These are phyloP conservation scores for Prunus kanzakura DNA, from an alignment of 306 rosid species.

Conservation along the genomic window DNA sequence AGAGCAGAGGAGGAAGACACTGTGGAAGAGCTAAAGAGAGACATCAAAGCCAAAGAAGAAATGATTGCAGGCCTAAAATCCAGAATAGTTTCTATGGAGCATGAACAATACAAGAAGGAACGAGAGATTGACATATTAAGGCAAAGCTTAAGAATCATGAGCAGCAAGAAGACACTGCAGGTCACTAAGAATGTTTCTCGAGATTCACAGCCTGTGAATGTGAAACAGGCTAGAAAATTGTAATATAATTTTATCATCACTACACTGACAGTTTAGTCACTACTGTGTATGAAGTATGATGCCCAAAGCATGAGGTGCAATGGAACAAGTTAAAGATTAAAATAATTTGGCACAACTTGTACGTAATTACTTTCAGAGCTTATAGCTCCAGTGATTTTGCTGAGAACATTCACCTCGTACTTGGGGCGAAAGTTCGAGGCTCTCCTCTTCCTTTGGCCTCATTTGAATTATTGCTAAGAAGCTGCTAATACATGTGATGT, in stretches of 20 bases:
- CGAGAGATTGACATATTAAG: constrained; percentile 79
- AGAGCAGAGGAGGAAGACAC: constrained; percentile 65
- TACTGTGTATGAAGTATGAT: constrained; percentile 1
- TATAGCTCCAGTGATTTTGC: background rate
- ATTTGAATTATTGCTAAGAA: background rate
- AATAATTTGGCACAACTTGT: background rate
- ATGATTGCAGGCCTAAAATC: constrained; percentile 41
- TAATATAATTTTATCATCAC: background rate
- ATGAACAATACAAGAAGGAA: constrained; percentile 54
- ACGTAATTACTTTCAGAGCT: background rate
- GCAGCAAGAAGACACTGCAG: constrained; percentile 40
- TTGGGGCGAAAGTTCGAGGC: background rate
- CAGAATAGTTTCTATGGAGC: constrained; percentile 48
- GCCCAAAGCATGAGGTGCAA: background rate
- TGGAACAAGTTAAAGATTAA: background rate
- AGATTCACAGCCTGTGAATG: constrained; percentile 19
- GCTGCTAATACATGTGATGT: background rate
- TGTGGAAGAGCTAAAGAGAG: constrained; percentile 57
- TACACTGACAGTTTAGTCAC: background rate
- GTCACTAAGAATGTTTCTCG: constrained; percentile 33
- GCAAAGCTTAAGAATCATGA: constrained; percentile 86
- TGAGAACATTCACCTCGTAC: background rate
- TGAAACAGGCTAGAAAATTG: constrained; percentile 6
- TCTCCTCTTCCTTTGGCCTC: background rate
- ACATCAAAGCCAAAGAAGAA: constrained; percentile 65